Evolutionary conservation across 352 stramenopile genomes (phyloP).

Genomic region (Saprolegnia parasitica): DNA sequence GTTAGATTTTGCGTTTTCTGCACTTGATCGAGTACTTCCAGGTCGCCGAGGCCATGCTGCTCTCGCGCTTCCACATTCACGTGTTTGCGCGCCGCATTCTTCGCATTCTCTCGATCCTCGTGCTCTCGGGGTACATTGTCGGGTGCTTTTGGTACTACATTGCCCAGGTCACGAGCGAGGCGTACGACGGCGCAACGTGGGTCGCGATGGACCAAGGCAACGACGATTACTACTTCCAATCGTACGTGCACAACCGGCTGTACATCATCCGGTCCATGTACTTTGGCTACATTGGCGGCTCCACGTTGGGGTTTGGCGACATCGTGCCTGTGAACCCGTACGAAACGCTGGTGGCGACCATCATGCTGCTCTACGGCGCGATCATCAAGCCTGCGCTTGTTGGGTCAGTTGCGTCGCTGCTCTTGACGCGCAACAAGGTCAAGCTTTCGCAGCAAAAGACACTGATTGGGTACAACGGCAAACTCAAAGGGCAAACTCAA

Average conservation of each 20-base stretch:
- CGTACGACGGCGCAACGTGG: conserved; percentile 13
- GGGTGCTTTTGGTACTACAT: conserved; percentile 30
- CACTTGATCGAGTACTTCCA: conserved; percentile 29
- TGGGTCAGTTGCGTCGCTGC: conserved; percentile 25
- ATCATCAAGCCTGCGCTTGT: conserved; percentile 30
- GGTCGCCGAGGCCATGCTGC: conserved; percentile 26
- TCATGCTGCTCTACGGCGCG: conserved; percentile 29
- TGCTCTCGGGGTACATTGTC: conserved; percentile 28
- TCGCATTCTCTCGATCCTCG: conserved; percentile 23
- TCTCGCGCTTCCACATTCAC: conserved; percentile 27
- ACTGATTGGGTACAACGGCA: conserved; percentile 20
- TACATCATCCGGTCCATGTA: conserved; percentile 31
- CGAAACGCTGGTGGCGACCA: conserved; percentile 23
- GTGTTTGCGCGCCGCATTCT: conserved; percentile 28
- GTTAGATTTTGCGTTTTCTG: conserved; percentile 22
- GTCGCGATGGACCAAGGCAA: conserved; percentile 19
- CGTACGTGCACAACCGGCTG: conserved; percentile 27
- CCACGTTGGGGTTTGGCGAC: conserved; percentile 30
- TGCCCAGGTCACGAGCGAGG: conserved; percentile 1
- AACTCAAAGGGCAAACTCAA: background rate
- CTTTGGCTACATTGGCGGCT: conserved; percentile 30
- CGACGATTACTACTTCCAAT: conserved; percentile 15
- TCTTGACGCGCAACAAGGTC: conserved; percentile 26
- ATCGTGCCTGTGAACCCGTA: conserved; percentile 31
- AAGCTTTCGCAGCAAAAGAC: conserved; percentile 23